Evolutionary conservation across 2,329 filamentous ascomycete species (phyloP).

Genomic region (Bipolaris zeicola): DNA sequence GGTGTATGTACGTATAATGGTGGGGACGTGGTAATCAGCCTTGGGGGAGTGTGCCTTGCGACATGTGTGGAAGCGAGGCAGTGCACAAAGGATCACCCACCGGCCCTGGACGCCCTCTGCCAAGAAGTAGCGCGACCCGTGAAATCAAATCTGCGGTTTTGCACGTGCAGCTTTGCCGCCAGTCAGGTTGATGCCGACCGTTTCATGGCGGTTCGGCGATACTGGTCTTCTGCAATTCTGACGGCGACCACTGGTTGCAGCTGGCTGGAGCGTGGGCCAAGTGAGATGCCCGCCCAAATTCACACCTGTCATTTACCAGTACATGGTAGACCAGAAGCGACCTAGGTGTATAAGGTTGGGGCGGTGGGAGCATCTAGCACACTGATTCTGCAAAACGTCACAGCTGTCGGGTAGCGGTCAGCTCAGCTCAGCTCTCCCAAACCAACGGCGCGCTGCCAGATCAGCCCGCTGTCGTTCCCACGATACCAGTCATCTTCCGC

Average conservation of each 20-base stretch:
- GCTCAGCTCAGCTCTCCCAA: constrained; percentile 3
- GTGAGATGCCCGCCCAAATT: constrained; percentile 7
- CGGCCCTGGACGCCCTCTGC: constrained; percentile 12
- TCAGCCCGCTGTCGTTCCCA: background rate
- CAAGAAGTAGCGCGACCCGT: constrained; percentile 3
- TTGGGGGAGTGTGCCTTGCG: constrained; percentile 32
- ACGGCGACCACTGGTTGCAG: constrained; percentile 10
- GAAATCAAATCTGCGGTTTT: constrained; percentile 8
- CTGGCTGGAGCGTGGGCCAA: constrained; percentile 9
- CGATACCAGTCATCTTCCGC: constrained; percentile 8
- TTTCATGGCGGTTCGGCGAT: constrained; percentile 22
- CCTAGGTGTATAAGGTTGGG: constrained; percentile 21
- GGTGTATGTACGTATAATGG: background rate
- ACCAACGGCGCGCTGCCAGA: background rate
- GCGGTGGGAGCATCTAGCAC: constrained; percentile 12
- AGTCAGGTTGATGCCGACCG: constrained; percentile 10
- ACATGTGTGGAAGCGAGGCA: constrained; percentile 25
- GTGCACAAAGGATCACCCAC: constrained; percentile 21
- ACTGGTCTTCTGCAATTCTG: constrained; percentile 6
- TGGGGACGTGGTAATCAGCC: constrained; percentile 31
- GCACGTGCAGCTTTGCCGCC: constrained; percentile 9
- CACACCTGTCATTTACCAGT: constrained; percentile 1
- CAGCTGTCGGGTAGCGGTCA: constrained; percentile 6
- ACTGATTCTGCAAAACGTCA: background rate
- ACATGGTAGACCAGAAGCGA: background rate